Base-by-base conservation (phyloP, 768 basidiomycete genomes). In the Kwoniella pini region DNA sequence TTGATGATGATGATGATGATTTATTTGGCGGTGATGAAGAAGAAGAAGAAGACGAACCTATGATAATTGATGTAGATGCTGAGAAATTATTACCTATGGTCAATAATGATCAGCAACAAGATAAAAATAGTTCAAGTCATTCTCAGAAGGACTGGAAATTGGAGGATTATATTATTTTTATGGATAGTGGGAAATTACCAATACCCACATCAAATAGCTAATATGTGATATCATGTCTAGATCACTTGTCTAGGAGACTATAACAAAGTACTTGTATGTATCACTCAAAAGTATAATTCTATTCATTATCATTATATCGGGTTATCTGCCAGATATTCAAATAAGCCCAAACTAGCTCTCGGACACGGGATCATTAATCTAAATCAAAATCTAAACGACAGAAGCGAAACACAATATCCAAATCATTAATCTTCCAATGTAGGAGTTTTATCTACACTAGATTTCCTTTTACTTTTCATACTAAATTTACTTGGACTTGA, bases 121-220 rank as follows among this genome's bases (percentile, higher is more conserved):
- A 43, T 26, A 19, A 33, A 36, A 44, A 51, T 19, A 9, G 39
- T 7, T 7, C 33, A 15, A 36, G 33, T 12, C 22, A n/a, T 13
- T 24, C 11, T 11, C 21, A 27, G 27, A 36, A 38, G 10, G 40
- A 48, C 19, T 74, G 72, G 72, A 54, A 22, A 17, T 13, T 71
- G 1, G 57, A 49, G n/a, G 72, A 74, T 46, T 71, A 66, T 43
- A 38, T 71, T 11, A 27, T 43, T 30, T 70, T 59, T 48, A 68
- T 71, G 67, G 72, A 74, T 43, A 66, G 62, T 21, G 72, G 72
- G 11, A 53, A 36, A 54, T 42, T 50, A 17, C 66, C 62, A 15
- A 22, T 19, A 15, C 39, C 49, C 6, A 36, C 57, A 21, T 4
- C 36, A 12, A 13, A 17, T n/a, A 24, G 38, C 33, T 36, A 36